These are phyloP conservation scores for Boletus rubescentipes DNA, from an alignment of 768 basidiomycete species.

Conservation along the genomic window DNA sequence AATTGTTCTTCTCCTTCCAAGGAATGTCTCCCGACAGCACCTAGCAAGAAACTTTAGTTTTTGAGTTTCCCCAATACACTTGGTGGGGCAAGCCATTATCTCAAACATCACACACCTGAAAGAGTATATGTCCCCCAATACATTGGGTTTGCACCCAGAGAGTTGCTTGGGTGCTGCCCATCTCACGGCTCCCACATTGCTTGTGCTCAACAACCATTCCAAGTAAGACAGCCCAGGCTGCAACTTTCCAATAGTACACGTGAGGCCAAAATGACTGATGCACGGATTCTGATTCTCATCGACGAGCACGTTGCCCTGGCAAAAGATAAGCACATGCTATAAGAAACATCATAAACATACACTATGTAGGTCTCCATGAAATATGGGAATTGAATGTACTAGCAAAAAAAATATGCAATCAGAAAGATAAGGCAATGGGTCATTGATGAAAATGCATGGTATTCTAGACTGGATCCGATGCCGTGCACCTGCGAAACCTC, in stretches of 20 bases:
- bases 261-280: not conserved
- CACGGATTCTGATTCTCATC: not conserved
- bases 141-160: not conserved
- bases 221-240: not conserved
- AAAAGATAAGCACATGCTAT: not conserved
- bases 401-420: not conserved
- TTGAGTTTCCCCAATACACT: too few species aligned
- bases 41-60: not conserved
- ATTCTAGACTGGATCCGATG: not conserved
- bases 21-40: slow-evolving; percentile 4
- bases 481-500: not conserved
- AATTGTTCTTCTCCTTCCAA: slow-evolving; percentile 1
- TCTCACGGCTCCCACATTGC: not conserved
- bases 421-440: not conserved
- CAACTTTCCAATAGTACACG: not conserved
- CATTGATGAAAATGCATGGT: not conserved
- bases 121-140: slow-evolving; percentile 1
- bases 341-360: not conserved
- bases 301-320: not conserved
- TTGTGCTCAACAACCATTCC: not conserved
- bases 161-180: slow-evolving; percentile 6
- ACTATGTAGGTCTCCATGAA: not conserved
- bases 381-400: not conserved
- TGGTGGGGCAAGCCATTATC: not conserved
- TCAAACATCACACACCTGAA: slow-evolving; percentile 2